Evolutionary conservation across 2,329 filamentous ascomycete species (phyloP), one percentile per base, ranked within the genome.

Genomic region (Alternaria sp.): DNA sequence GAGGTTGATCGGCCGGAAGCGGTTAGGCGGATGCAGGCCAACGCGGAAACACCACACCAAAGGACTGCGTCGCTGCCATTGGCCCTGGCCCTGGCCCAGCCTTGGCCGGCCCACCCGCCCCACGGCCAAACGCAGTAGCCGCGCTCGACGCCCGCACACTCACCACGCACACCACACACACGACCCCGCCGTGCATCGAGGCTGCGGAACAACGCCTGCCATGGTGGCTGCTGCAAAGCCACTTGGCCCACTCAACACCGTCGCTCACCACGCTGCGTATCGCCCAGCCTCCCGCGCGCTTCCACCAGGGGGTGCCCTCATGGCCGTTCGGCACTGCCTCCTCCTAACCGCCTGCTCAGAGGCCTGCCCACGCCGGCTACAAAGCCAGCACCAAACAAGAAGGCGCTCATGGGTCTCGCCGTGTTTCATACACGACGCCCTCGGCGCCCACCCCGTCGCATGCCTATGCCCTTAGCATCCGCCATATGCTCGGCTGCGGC

Each of bases 101-200:
- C 49, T 36, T 41, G 23, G 42, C 39, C 21, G 34, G 49, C 42
- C 48, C 26, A 31, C 61, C 54, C 54, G 54, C 58, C 34, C 64
- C 67, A 65, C 67, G 57, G 55, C 63, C 69, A 68, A 58, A 60
- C 70, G 70, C 70, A 57, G 59, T 68, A 67, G 62, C 50, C 60
- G 60, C 60, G 60, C 50, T 34, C 26, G 53, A 45, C 36, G 26
- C 45, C 23, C 36, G 10, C 51, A 33, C 24, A 33, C 24, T 46
- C 39, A 37, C 49, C 28, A 33, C 37, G 24, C 17, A 26, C 9
- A 9, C 21, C 23, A 39, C 14, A 21, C 49, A 23, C 21, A 23
- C 34, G 34, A 17, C 29, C 34, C 24, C 45, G 33, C 31, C 36
- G 17, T 17, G 17, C 17, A 28, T 33, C 50, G 31, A 39, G 29